Evolutionary conservation across 1,284 basidiomycete species (phyloP).

Genomic region (Sanguinoderma infundibulare): DNA sequence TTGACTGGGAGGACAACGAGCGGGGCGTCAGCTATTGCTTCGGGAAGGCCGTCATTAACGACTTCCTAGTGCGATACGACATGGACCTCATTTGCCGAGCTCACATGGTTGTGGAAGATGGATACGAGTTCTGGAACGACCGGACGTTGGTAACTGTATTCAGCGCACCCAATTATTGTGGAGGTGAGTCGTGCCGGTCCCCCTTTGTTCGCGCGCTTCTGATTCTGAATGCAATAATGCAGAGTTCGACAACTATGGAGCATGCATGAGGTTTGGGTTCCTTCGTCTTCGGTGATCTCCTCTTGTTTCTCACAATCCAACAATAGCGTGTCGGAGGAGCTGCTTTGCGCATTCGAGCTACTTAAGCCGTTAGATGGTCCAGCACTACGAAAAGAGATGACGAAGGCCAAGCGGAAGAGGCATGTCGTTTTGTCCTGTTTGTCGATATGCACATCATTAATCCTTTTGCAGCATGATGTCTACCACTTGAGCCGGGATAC

Average conservation of each 20-base stretch:
- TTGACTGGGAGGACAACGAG: slow-evolving; percentile 99
- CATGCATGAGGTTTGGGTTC: slow-evolving; percentile 79
- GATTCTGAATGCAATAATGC: slow-evolving; percentile 24
- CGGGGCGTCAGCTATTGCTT: slow-evolving; percentile 99
- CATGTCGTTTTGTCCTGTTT: slow-evolving; percentile 34
- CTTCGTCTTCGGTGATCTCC: slow-evolving; percentile 5
- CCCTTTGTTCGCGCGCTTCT: slow-evolving; percentile 17
- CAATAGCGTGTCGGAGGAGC: slow-evolving; percentile 91
- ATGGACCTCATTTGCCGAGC: slow-evolving; percentile 99
- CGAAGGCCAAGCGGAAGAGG: slow-evolving; percentile 98
- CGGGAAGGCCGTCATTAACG: slow-evolving; percentile 96
- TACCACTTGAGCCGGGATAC: slow-evolving; percentile 28
- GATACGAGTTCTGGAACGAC: slow-evolving; percentile 99
- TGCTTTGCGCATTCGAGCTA: slow-evolving; percentile 97
- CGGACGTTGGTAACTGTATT: slow-evolving; percentile 98
- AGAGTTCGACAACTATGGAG: slow-evolving; percentile 99
- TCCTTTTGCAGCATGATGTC: slow-evolving; percentile 35
- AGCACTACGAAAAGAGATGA: slow-evolving; percentile 98
- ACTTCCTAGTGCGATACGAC: slow-evolving; percentile 92
- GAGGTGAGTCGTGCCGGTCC: slow-evolving; percentile 66
- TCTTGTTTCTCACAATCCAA: slow-evolving; percentile 23
- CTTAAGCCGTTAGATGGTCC: slow-evolving; percentile 96
- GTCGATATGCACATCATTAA: neutral
- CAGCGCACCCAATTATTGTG: slow-evolving; percentile 97
- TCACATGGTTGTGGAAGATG: slow-evolving; percentile 99